Percentiles rank a stretch among this genome's conserved stretches.
Conservation (phyloP, 2,329 filamentous ascomycete species). For the Ophiostoma pallidulum region DNA sequence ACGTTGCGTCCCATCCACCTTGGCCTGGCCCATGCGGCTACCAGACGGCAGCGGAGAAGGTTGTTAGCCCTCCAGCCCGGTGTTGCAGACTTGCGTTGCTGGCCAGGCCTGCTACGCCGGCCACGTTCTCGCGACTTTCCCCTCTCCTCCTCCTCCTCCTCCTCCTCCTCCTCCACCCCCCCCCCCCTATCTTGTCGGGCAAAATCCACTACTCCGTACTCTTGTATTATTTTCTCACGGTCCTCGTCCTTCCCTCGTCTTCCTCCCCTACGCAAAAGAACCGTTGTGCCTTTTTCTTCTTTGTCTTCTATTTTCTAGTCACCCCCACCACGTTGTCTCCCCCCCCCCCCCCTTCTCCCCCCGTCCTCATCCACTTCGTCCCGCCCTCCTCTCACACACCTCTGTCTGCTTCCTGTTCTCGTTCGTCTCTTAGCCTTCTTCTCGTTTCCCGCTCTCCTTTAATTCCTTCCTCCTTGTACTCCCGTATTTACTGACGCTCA, state of each 20-base stretch:
- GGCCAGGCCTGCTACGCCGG: background rate
- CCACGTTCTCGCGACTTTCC: too few relatives aligned
- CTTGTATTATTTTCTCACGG: background rate
- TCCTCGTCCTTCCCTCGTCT: background rate
- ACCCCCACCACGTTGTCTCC: slow-evolving; percentile 6
- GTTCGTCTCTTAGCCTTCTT: too few relatives aligned
- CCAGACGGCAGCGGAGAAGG: background rate
- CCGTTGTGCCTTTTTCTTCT: background rate
- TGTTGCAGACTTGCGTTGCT: background rate
- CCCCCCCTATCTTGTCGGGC: background rate
- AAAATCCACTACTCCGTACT: too few relatives aligned
- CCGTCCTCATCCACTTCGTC: slow-evolving; percentile 2
- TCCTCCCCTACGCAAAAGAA: background rate
- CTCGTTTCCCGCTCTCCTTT: too few relatives aligned
- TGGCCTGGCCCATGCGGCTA: slow-evolving; percentile 1
- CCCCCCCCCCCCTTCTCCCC: too few relatives aligned
- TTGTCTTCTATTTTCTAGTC: slow-evolving; percentile 1
- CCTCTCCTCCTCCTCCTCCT: slow-evolving; percentile 1
- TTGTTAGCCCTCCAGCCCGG: background rate
- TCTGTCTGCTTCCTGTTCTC: slow-evolving; percentile 2
- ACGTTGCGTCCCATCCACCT: background rate
- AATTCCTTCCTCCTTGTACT: too few relatives aligned
- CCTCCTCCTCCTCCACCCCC: slow-evolving; percentile 1
- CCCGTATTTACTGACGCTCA: too few relatives aligned
- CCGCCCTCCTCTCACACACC: slow-evolving; percentile 4